Evolutionary conservation across 345 rosid genomes (phyloP), one percentile per base, ranked within the genome.

Genomic region (Salix koriyanagi): DNA sequence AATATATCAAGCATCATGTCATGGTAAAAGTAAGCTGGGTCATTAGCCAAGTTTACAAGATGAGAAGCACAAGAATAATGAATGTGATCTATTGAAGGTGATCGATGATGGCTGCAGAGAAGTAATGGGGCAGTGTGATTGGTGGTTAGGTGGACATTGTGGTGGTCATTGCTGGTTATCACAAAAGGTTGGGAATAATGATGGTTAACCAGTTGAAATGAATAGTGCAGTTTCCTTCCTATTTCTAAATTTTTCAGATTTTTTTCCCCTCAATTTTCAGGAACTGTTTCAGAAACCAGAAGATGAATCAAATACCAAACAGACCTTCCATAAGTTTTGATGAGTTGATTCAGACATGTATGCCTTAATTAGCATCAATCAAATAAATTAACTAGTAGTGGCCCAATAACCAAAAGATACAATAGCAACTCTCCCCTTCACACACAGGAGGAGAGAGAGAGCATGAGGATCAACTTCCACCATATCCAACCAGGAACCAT

Each of bases 281-380:
- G 7, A 69, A 41, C 72, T 67, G 54, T 39, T 54, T 71, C 75
- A n/a, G 60, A 41, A 70, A 54, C 36, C n/a, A 71, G 23, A 7
- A 23, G 37, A 8, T 14, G 26, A 3, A 15, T 7, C 37, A 32
- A 67, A 67, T 67, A 67, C 28, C 26, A n/a, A 54, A 70, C 21
- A 13, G 73, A 16, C 61, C 0, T 5, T 23, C 50, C 16, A n/a
- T 70, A 70, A 44, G 60, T 11, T 25, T 48, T 44, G 50, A 25
- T 36, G 52, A 12, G 67, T 15, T 64, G 32, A 5, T 64, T 14
- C 15, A 0, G 16, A 64, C 6, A 64, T 48, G 34, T 7, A 70
- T 28, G 32, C 28, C 2, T 28, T 44, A 48, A 15, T 70, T n/a
- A 48, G 71, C 58, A 70, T 48, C 41, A 70, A 30, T 28, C 39